Evolutionary conservation across 1,139 yeast genomes (phyloP), one percentile per base, ranked within the genome.

Genomic region (Debaryomyces sp.): DNA sequence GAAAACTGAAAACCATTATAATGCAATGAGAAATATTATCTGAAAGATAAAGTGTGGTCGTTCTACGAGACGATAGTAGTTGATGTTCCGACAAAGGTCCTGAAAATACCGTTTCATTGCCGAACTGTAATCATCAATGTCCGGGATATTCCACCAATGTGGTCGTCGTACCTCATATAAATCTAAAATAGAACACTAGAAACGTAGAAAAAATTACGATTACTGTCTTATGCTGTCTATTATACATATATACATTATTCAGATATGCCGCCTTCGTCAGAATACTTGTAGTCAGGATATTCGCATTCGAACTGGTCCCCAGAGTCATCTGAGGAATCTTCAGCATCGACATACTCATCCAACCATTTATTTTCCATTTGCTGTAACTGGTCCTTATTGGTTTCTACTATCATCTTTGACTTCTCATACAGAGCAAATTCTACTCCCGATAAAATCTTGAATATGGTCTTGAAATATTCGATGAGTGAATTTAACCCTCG

Each of bases 401-500:
- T 50, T 12, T 64, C 54, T 22, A 81, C 52, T 44, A 63, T 45
- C 6, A 52, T 47, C 17, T 53, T 26, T 3, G 73, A 65, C 8
- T 55, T 52, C 5, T 59, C 64, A 32, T 58, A 60, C 7, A 49
- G 51, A 24, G 36, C 29, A 36, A 54, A 58, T 41, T 58, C 57
- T 13, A 40, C 47, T 2, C 66, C 67, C 2, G 83, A 75, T 43
- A 84, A 60, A 35, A 78, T 70, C 44, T 69, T 64, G 70, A 82
- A 85, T 53, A 86, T 78, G 35, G 70, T 56, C 55, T 73, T 71
- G 54, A 89, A 84, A 62, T 90, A 89, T 47, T 72, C 73, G 21
- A 79, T 78, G 46, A 95, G 73, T 13, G 95, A 83, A 41, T 73
- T 69, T 41, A 95, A 66, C 0, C 99, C 99, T 41, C 94, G 78